These are phyloP conservation scores for Talaromyces funiculosus DNA, from an alignment of 2,329 filamentous ascomycete species.

Conservation along the genomic window DNA sequence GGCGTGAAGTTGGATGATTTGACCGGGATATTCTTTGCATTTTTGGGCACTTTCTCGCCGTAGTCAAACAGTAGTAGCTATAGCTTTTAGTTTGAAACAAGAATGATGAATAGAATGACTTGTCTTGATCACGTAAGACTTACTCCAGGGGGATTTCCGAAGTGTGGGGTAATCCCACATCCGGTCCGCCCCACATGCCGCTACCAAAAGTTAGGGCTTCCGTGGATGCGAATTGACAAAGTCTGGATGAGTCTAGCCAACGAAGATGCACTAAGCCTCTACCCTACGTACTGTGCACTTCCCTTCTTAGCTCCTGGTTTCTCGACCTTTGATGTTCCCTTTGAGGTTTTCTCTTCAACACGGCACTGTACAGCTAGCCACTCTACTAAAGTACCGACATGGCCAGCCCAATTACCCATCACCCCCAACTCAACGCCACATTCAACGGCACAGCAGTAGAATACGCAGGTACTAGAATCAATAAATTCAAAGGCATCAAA, in stretches of 20 bases:
- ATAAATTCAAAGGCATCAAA: conserved; percentile 29
- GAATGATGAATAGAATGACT: neutral
- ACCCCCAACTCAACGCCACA: conserved; percentile 22
- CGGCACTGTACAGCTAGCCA: neutral
- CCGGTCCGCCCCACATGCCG: neutral
- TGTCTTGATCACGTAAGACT: neutral
- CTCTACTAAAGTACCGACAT: conserved; percentile 15
- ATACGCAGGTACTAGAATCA: conserved; percentile 15
- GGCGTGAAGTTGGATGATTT: conserved; percentile 22
- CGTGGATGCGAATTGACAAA: neutral
- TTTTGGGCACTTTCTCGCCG: neutral
- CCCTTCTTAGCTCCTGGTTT: neutral
- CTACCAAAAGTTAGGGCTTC: neutral
- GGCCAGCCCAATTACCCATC: conserved; percentile 20
- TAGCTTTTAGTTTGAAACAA: neutral
- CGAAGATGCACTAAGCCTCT: neutral
- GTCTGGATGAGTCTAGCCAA: neutral
- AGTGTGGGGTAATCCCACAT: neutral
- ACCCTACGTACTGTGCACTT: neutral
- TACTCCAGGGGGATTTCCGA: neutral
- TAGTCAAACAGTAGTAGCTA: neutral
- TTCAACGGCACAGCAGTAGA: conserved; percentile 23
- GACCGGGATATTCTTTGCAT: conserved; percentile 15
- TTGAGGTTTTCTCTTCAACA: too few relatives aligned
- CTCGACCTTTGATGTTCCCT: too few relatives aligned